Evolutionary conservation across 2,329 filamentous ascomycete genomes (phyloP), one percentile per base, ranked within the genome.

Genomic region (Hypocreales sp.): DNA sequence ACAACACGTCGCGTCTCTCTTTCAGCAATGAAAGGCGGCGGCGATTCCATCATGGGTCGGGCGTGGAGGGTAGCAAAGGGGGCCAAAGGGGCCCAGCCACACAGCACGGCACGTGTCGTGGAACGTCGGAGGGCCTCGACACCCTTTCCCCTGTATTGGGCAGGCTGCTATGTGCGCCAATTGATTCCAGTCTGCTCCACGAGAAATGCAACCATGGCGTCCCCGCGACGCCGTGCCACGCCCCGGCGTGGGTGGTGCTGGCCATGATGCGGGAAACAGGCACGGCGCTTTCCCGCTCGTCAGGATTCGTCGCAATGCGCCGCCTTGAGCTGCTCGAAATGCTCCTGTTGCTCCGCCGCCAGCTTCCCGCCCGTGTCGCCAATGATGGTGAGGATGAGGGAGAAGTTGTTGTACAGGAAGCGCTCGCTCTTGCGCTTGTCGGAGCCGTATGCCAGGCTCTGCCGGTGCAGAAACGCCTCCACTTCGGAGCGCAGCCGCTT

Each of bases 401-500:
- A 92, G 52, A 92, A 95, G 50, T 98, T 98, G 48, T 95, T 98
- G 47, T 80, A 90, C 42, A 98, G 52, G 46, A 95, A 95, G 24
- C 90, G 64, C 39, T 87, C 79, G 38, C 78, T 66, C 56, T 92
- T 92, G 46, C 82, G 71, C 36, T 70, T 65, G 43, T 93, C 87
- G 2, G 64, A 56, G 13, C 70, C 73, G 35, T 86, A 81, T 0
- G 62, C 61, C 39, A 82, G 78, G 45, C 80, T 79, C 32, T 86
- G 61, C 46, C 79, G 83, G 5, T 70, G 69, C 34, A 98, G 52
- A 39, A 94, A 90, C 0, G 70, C 68, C 50, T 95, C 84, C 22
- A 87, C 78, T 46, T 95, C 90, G 31, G 64, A 67, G 17, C 83
- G 64, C 42, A 98, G 53, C 15, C 90, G 69, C 9, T 67, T 66